Conservation (phyloP, 768 basidiomycete genomes). For the Chalciporus chontae region DNA sequence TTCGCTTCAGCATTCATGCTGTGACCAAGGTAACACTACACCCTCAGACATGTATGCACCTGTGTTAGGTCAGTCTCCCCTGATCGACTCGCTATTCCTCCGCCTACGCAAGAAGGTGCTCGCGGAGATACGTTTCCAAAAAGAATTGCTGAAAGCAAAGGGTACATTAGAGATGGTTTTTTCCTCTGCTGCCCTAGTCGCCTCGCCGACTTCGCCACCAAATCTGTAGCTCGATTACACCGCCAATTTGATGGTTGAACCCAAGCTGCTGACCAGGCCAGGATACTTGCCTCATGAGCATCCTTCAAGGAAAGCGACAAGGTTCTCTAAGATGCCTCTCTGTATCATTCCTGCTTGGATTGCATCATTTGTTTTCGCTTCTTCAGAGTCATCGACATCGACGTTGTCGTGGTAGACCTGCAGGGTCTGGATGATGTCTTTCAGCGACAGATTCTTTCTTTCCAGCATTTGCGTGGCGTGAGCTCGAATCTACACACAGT, state of each 20-base stretch:
- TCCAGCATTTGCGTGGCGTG: conserved; percentile 76
- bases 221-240: conserved; percentile 15
- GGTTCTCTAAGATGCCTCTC: conserved; percentile 62
- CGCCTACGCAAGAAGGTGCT: conserved; percentile 81
- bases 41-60: conserved; percentile 82
- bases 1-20: background rate
- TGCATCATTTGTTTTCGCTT: conserved; percentile 22
- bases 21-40: conserved; percentile 8
- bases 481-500: conserved; percentile 59
- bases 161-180: conserved; percentile 93
- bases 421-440: conserved; percentile 70
- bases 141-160: conserved; percentile 74
- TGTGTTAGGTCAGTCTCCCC: conserved; percentile 89
- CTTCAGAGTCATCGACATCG: conserved; percentile 44
- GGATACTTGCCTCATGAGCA: conserved; percentile 15
- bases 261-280: background rate
- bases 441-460: conserved; percentile 66
- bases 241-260: conserved; percentile 7
- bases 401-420: conserved; percentile 71
- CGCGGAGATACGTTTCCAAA: conserved; percentile 84
- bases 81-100: conserved; percentile 83
- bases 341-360: conserved; percentile 47
- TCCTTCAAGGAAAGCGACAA: conserved; percentile 59
- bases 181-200: conserved; percentile 46
- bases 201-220: conserved; percentile 13